These are phyloP conservation scores for Arthrobotrys megalospora DNA, from an alignment of 2,329 filamentous ascomycete genomes.

Conservation along the genomic window DNA sequence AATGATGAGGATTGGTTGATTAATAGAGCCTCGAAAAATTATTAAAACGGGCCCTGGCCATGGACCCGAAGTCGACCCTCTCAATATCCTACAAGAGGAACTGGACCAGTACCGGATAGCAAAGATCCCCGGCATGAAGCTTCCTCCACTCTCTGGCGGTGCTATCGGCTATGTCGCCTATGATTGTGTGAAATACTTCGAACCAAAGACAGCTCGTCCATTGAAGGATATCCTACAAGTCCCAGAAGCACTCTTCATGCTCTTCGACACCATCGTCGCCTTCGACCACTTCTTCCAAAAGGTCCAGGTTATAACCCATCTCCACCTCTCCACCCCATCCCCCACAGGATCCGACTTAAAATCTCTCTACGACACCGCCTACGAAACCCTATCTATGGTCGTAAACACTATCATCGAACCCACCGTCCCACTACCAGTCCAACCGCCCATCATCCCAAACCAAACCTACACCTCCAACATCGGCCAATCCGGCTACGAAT, in stretches of 20 bases:
- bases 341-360: constrained; percentile 73
- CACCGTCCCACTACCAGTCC: constrained; percentile 78
- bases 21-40: constrained; percentile 77
- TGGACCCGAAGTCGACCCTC: constrained; percentile 85
- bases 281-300: constrained; percentile 96
- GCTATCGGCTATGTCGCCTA: constrained; percentile 98
- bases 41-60: constrained; percentile 89
- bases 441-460: constrained; percentile 79
- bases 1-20: neutral
- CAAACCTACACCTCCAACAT: constrained; percentile 93
- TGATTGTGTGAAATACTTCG: constrained; percentile 97
- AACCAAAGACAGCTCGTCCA: constrained; percentile 91
- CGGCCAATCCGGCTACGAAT: constrained; percentile 87
- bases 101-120: constrained; percentile 84
- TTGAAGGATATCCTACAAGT: constrained; percentile 90
- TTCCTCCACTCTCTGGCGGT: constrained; percentile 90
- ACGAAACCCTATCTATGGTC: constrained; percentile 31
- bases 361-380: constrained; percentile 64
- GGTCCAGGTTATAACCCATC: constrained; percentile 92
- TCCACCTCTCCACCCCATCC: constrained; percentile 76
- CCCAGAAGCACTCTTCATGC: constrained; percentile 95
- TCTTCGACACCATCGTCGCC: constrained; percentile 93
- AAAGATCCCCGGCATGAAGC: constrained; percentile 82
- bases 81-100: constrained; percentile 85
- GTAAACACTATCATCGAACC: constrained; percentile 55